Percentiles rank a stretch among this genome's conserved stretches.
phyloP scores from a whole-genome alignment of 2,329 filamentous ascomycete genomes.

The Thermoascus crustaceus region DNA sequence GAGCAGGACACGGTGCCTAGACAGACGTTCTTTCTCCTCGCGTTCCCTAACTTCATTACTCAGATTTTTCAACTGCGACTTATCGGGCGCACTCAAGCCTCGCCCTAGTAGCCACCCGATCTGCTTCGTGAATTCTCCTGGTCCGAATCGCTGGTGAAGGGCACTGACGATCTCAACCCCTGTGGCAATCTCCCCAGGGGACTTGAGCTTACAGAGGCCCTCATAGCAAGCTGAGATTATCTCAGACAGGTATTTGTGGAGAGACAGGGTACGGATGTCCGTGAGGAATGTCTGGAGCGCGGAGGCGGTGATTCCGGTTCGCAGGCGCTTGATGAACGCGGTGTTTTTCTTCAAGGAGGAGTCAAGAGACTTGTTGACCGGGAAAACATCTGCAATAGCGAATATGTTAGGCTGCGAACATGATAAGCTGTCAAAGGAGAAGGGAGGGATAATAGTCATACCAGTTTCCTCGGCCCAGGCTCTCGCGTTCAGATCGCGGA shows the following conservation, averaged over 20 bases:
- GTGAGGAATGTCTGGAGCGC: constrained; percentile 77
- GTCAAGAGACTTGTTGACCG: constrained; percentile 72
- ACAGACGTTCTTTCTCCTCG: constrained; percentile 89
- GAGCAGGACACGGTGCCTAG: constrained; percentile 75
- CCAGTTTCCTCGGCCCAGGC: constrained; percentile 86
- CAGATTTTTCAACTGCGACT: constrained; percentile 68
- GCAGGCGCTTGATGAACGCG: constrained; percentile 91
- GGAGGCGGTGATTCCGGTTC: constrained; percentile 75
- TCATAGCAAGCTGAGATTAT: constrained; percentile 95
- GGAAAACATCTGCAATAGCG: constrained; percentile 59
- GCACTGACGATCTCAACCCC: constrained; percentile 90
- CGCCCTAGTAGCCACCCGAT: constrained; percentile 88
- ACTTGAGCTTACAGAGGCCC: constrained; percentile 84
- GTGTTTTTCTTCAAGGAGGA: constrained; percentile 98
- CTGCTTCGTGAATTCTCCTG: constrained; percentile 80
- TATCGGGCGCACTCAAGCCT: constrained; percentile 85
- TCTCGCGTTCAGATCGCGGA: constrained; percentile 78
- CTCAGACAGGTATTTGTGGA: constrained; percentile 95
- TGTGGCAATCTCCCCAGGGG: constrained; percentile 81
- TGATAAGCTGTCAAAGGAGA: constrained; percentile 5
- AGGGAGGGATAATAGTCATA: constrained; percentile 34
- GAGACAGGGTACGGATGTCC: constrained; percentile 80
- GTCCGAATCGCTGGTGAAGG: constrained; percentile 91
- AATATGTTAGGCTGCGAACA: constrained; percentile 12
- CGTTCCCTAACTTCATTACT: constrained; percentile 77